A percentile compares a stretch with the other conserved stretches of the same genome.
Evolutionary conservation across 2,329 filamentous ascomycete species (phyloP).

Genomic region (Fusarium sp.): DNA sequence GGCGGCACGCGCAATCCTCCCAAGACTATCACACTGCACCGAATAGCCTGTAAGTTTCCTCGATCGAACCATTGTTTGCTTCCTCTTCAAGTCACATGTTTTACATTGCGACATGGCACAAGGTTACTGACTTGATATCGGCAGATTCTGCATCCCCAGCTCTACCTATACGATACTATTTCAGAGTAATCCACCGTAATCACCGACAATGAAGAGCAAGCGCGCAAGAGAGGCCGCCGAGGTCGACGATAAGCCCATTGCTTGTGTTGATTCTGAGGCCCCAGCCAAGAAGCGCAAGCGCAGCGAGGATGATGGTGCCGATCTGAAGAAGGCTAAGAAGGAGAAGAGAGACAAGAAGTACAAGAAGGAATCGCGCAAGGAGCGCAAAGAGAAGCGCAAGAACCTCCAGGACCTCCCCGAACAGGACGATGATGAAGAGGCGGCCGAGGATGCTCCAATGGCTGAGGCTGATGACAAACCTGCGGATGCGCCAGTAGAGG

Average conservation of each 20-base stretch:
- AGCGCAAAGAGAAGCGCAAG: constrained; percentile 54
- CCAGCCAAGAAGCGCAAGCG: constrained; percentile 52
- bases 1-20: not conserved
- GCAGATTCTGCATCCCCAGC: constrained; percentile 16
- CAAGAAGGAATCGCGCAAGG: constrained; percentile 50
- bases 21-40: not conserved
- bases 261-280: constrained; percentile 34
- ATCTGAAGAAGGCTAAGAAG: constrained; percentile 48
- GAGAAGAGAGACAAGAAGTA: constrained; percentile 50
- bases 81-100: constrained; percentile 19
- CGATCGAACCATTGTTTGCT: constrained; percentile 11
- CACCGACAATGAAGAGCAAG: constrained; percentile 50
- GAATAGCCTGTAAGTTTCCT: constrained; percentile 12
- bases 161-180: not conserved
- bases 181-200: not conserved
- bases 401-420: constrained; percentile 51
- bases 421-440: constrained; percentile 42
- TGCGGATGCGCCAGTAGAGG: constrained; percentile 23
- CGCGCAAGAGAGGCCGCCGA: constrained; percentile 49
- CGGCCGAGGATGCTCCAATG: constrained; percentile 38
- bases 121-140: constrained; percentile 12
- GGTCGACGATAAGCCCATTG: constrained; percentile 41
- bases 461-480: constrained; percentile 39
- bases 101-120: constrained; percentile 12
- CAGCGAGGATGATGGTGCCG: constrained; percentile 41